Conservation (phyloP, 805 yeast species). For the Priceomyces fermenticarens region DNA sequence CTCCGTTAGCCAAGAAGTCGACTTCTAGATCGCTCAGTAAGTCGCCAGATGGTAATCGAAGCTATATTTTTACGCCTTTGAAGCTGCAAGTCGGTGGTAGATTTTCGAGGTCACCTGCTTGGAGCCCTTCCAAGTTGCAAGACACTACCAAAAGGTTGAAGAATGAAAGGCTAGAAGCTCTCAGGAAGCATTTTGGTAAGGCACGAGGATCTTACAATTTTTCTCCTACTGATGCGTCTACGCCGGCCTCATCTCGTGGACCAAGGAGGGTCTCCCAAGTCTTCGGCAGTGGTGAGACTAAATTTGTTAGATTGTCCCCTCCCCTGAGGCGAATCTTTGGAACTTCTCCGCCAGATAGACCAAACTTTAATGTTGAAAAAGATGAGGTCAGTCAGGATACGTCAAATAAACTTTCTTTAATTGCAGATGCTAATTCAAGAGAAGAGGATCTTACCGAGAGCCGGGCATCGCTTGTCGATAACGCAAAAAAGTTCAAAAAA, state of each 20-base stretch:
- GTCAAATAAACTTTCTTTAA: constrained; percentile 1
- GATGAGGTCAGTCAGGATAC: neutral
- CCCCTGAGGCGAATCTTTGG: constrained; percentile 6
- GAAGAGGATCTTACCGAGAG: constrained; percentile 7
- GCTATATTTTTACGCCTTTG: constrained; percentile 34
- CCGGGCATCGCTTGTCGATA: constrained; percentile 21
- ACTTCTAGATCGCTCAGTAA: constrained; percentile 2
- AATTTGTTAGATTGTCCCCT: constrained; percentile 9
- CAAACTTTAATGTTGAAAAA: constrained; percentile 12
- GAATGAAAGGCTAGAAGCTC: constrained; percentile 31
- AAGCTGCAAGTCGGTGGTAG: constrained; percentile 18
- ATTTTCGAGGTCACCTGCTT: constrained; percentile 22
- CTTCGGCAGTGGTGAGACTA: constrained; percentile 1
- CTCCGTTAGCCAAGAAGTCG: constrained; percentile 31
- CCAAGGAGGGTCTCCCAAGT: neutral
- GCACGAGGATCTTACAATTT: constrained; percentile 11
- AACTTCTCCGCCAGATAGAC: constrained; percentile 19
- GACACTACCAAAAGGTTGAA: constrained; percentile 37
- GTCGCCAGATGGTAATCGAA: constrained; percentile 6
- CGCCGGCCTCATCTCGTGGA: constrained; percentile 1
- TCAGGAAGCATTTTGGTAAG: constrained; percentile 29
- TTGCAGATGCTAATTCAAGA: neutral
- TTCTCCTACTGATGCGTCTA: neutral
- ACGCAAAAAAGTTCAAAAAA: constrained; percentile 30
- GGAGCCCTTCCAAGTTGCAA: constrained; percentile 35